phyloP scores from a whole-genome alignment of 768 basidiomycete genomes.

The Pisolithus tinctorius region DNA sequence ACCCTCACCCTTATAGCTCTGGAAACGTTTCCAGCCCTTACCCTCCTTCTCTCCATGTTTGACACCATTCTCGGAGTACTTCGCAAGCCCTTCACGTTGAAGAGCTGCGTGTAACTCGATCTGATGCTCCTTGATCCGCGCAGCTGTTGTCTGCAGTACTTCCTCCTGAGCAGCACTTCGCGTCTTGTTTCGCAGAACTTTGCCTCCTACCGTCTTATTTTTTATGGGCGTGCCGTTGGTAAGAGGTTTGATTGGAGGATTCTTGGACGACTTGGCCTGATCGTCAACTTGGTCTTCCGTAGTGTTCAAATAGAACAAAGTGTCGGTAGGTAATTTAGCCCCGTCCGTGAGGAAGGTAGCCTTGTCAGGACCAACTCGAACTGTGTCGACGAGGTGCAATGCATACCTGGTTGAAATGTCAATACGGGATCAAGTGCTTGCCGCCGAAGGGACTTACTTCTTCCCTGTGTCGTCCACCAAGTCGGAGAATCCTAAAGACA shows the following conservation, averaged over 20 bases:
- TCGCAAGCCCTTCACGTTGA: conserved; percentile 74
- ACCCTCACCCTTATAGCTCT: conserved; percentile 93
- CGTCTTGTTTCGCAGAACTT: conserved; percentile 86
- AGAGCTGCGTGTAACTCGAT: conserved; percentile 67
- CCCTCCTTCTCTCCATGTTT: conserved; percentile 75
- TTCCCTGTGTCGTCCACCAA: conserved; percentile 70
- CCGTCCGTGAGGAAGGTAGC: conserved; percentile 77
- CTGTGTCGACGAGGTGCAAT: conserved; percentile 82
- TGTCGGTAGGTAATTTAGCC: conserved; percentile 76
- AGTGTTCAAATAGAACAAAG: conserved; percentile 74
- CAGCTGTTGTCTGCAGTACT: conserved; percentile 65
- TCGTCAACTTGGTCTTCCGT: conserved; percentile 54
- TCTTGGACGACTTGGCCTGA: conserved; percentile 49
- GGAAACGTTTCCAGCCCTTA: conserved; percentile 92
- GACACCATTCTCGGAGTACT: conserved; percentile 76
- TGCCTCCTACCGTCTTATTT: conserved; percentile 71
- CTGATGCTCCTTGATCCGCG: conserved; percentile 86
- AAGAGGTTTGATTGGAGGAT: conserved; percentile 42
- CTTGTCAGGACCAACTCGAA: conserved; percentile 64
- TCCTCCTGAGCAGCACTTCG: conserved; percentile 85
- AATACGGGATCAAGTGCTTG: not conserved
- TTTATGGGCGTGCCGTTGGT: conserved; percentile 64
- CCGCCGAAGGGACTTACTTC: conserved; percentile 44
- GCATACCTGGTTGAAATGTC: conserved; percentile 55
- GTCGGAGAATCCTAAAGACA: conserved; percentile 81